Evolutionary conservation across 2,329 filamentous ascomycete genomes (phyloP).

Genomic region (Pestalotiopsis sp.): DNA sequence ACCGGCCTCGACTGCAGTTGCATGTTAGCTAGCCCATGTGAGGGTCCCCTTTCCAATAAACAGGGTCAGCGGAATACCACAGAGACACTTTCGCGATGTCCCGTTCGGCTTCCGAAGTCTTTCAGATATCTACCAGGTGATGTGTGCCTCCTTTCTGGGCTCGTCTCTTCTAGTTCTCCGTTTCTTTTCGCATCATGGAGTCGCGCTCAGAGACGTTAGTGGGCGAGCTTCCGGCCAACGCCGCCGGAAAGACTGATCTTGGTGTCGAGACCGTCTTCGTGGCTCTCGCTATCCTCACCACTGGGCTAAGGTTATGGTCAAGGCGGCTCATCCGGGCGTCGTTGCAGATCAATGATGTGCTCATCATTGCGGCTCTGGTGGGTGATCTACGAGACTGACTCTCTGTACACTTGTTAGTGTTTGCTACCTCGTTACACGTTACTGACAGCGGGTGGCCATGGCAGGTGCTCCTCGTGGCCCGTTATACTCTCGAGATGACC

Average conservation of each 20-base stretch:
- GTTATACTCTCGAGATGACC: conserved; percentile 18
- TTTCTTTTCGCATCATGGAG: neutral
- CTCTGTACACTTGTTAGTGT: conserved; percentile 3
- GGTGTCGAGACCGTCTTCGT: conserved; percentile 15
- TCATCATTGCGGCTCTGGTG: conserved; percentile 16
- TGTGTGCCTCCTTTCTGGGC: neutral
- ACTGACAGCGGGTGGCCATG: neutral
- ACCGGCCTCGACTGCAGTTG: neutral
- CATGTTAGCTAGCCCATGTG: neutral
- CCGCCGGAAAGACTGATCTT: conserved; percentile 14
- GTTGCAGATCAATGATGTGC: conserved; percentile 17
- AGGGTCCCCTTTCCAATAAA: neutral
- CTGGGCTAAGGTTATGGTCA: conserved; percentile 21
- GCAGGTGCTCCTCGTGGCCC: conserved; percentile 13
- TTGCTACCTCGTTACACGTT: neutral
- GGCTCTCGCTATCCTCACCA: conserved; percentile 13
- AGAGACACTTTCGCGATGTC: neutral
- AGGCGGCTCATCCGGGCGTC: conserved; percentile 12
- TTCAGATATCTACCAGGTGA: neutral
- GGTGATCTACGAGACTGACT: neutral
- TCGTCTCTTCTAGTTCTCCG: neutral
- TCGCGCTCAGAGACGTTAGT: conserved; percentile 1
- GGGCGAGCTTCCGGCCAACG: conserved; percentile 3
- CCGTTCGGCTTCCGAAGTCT: neutral
- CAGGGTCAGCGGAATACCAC: neutral